phyloP scores from a whole-genome alignment of 2,329 filamentous ascomycete species.

The Aspergillus jensenii region DNA sequence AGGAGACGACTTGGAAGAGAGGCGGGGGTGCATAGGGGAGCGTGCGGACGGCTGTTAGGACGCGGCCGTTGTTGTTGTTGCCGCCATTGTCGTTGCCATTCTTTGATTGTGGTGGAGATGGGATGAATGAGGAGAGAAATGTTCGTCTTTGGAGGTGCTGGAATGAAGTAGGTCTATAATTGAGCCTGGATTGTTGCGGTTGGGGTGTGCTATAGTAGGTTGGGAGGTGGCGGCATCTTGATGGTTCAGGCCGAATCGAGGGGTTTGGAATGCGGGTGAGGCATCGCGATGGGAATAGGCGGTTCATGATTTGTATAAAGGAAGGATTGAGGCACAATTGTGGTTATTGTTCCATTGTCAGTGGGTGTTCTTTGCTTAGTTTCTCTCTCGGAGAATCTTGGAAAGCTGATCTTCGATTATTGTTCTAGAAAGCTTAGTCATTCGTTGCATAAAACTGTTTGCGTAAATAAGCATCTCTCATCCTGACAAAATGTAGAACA shows the following conservation, averaged over 20 bases:
- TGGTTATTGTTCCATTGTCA: conserved; percentile 2
- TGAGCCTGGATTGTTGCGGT: not conserved
- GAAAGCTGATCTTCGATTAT: not conserved
- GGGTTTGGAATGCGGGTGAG: not conserved
- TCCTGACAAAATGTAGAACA: no score
- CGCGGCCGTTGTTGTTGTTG: conserved; percentile 54
- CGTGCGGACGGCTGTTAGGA: conserved; percentile 69
- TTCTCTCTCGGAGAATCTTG: not conserved
- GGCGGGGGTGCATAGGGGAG: conserved; percentile 70
- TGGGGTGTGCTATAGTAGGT: not conserved
- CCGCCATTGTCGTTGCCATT: conserved; percentile 17
- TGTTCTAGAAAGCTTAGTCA: conserved; percentile 7
- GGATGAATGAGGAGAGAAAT: conserved; percentile 30
- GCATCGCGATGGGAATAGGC: not conserved
- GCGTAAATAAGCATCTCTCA: not conserved
- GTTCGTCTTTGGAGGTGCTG: conserved; percentile 12
- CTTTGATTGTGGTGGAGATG: conserved; percentile 26
- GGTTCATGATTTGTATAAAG: conserved; percentile 5
- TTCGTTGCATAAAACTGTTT: not conserved
- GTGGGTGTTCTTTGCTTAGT: not conserved
- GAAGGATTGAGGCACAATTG: not conserved
- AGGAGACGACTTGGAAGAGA: conserved; percentile 84
- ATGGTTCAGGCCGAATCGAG: not conserved
- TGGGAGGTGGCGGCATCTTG: not conserved
- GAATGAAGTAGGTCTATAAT: not conserved